Evolutionary conservation across 192 early-diverging fungal species (phyloP).

Genomic region (Piromyces finnis): DNA sequence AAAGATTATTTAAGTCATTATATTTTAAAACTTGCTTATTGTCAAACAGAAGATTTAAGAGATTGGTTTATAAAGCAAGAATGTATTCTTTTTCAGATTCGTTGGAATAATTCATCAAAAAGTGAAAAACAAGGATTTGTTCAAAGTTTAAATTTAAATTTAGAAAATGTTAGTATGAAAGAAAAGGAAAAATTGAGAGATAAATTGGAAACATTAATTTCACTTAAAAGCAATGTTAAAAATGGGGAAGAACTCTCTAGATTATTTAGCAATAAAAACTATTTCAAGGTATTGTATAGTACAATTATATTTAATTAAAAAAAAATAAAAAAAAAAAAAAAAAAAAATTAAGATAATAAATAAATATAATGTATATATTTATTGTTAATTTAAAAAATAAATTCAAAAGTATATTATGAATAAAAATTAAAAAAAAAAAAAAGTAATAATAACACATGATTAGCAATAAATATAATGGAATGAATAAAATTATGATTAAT

Average conservation of each 20-base stretch:
- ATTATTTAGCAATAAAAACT: too few relatives aligned
- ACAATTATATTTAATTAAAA: too few relatives aligned
- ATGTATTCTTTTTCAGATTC: neutral
- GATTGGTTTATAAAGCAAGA: neutral
- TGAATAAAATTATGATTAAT: too few relatives aligned
- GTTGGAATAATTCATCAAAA: neutral
- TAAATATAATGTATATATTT: too few relatives aligned
- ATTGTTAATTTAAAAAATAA: too few relatives aligned
- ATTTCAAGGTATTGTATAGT: too few relatives aligned
- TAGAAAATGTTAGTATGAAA: neutral
- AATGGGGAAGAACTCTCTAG: constrained; percentile 15
- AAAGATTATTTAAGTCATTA: constrained; percentile 74
- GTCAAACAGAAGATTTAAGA: constrained; percentile 20
- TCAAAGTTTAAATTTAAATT: neutral
- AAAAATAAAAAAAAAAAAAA: too few relatives aligned
- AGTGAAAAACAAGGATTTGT: neutral
- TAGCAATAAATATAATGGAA: too few relatives aligned
- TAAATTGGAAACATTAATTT: neutral
- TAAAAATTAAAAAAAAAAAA: too few relatives aligned
- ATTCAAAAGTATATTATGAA: too few relatives aligned
- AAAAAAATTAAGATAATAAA: too few relatives aligned
- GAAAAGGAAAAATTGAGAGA: neutral
- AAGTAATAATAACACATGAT: too few relatives aligned
- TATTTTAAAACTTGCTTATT: constrained; percentile 59
- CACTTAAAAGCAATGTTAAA: neutral